Evolutionary conservation across 1,139 yeast genomes (phyloP), one percentile per base, ranked within the genome.

Genomic region (Geotrichum fermentans): DNA sequence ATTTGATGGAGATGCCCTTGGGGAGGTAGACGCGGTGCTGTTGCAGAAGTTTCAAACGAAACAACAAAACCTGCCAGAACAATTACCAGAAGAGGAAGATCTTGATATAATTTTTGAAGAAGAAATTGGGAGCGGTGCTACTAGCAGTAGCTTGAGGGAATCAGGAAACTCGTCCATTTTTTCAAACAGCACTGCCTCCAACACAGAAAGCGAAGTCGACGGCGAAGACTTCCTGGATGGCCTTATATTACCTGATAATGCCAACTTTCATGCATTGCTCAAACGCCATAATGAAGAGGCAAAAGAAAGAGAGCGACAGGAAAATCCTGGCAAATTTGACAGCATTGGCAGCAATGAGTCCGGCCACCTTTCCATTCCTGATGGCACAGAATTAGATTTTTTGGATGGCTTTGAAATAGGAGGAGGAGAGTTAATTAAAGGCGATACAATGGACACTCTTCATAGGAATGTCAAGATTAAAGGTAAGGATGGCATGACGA

Each of bases 341-440:
- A 43, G 41, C 21, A 43, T 48, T 20, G 43, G 48, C 8, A 48
- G 49, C 36, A 40, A 49, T 18, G 42, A 35, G 10, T 45, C 49
- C 4, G 43, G 22, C 17, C 26, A 20, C 17, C 33, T 49, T 17
- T 29, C 28, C n/a, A 28, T 33, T 4, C 30, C 36, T 7, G 62
- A 54, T 34, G 50, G 51, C 16, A 60, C 52, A 5, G 59, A 56
- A 38, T 10, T 34, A 37, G 59, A 58, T 34, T 51, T 58, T 44
- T 45, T 59, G 21, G 58, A 58, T 8, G 63, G 62, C n/a, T 50
- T 60, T 41, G 66, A 62, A 11, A 24, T 55, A n/a, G 51, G 53
- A 20, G 30, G 49, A 32, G 58, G 51, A 35, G 53, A 52, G n/a
- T 41, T 51, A 6, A 24, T 52, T 11, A 45, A 45, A 18, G 40